Percentiles rank a stretch among this genome's conserved stretches.
Evolutionary conservation across 108 stramenopile genomes (phyloP).

Genomic region (Chaetoceros muelleri): DNA sequence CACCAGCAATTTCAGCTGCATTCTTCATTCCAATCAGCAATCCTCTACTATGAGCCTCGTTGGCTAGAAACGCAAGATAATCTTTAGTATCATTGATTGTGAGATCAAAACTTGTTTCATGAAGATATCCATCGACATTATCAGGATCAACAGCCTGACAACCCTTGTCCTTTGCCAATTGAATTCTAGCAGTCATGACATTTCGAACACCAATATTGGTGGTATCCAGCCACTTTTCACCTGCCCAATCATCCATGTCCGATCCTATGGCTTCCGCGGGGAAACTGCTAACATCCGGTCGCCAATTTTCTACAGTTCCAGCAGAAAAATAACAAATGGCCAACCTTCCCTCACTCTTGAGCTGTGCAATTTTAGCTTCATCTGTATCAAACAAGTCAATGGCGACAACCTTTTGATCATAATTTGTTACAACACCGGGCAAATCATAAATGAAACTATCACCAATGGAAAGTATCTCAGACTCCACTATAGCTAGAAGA

Average conservation of each 20-base stretch:
- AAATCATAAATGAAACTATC: too few species aligned
- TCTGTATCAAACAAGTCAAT: slow-evolving; percentile 8
- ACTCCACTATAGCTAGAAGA: too few species aligned
- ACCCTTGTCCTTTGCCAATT: slow-evolving; percentile 13
- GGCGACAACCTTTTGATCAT: too few species aligned
- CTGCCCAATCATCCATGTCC: slow-evolving; percentile 8
- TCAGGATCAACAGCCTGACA: slow-evolving; percentile 24
- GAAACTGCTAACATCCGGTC: not conserved
- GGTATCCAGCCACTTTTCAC: slow-evolving; percentile 13
- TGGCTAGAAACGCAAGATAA: slow-evolving; percentile 10
- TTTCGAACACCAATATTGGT: slow-evolving; percentile 9
- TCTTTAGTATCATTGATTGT: not conserved
- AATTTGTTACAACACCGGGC: too few species aligned
- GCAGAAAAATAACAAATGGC: slow-evolving; percentile 7
- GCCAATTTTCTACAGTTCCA: slow-evolving; percentile 1
- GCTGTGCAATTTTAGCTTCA: not conserved
- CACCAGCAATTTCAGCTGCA: slow-evolving; percentile 4
- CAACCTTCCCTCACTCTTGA: slow-evolving; percentile 1
- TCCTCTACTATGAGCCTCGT: slow-evolving; percentile 12
- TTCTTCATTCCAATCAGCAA: slow-evolving; percentile 22
- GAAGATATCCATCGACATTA: slow-evolving; percentile 17
- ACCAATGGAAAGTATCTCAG: too few species aligned
- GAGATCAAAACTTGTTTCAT: slow-evolving; percentile 1
- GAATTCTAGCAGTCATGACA: slow-evolving; percentile 14
- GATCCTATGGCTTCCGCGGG: slow-evolving; percentile 1